phyloP scores from a whole-genome alignment of 192 early-diverging fungal species.

The Backusella liffmaniae region DNA sequence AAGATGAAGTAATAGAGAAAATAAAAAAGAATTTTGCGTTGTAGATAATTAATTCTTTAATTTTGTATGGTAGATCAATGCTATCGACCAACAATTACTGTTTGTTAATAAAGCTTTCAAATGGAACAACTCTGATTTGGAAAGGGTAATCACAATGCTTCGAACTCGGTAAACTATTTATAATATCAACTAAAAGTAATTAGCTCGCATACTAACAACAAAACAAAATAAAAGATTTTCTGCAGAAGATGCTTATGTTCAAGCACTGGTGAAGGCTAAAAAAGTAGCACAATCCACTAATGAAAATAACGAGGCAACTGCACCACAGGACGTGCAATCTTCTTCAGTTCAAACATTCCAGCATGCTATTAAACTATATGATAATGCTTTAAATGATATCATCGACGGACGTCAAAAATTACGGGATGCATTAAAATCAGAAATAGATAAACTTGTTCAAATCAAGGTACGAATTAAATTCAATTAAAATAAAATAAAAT shows the following conservation, averaged over 20 bases:
- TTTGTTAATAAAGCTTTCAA: conserved; percentile 30
- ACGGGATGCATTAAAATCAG: conserved; percentile 15
- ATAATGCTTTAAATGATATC: neutral
- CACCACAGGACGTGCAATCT: neutral
- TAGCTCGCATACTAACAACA: neutral
- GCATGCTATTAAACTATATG: conserved; percentile 8
- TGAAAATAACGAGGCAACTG: neutral
- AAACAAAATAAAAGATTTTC: conserved; percentile 3
- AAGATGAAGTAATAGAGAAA: neutral
- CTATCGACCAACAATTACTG: conserved; percentile 26
- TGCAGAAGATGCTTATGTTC: conserved; percentile 26
- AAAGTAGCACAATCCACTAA: neutral
- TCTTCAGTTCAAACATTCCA: conserved; percentile 5
- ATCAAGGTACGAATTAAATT: conserved; percentile 12
- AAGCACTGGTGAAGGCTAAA: conserved; percentile 11
- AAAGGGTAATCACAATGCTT: conserved; percentile 20
- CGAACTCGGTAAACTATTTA: conserved; percentile 19
- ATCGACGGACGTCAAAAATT: conserved; percentile 23
- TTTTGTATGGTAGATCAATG: conserved; percentile 1
- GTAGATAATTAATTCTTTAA: neutral
- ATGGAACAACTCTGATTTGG: conserved; percentile 28
- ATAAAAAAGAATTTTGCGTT: neutral
- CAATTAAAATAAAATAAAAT: neutral
- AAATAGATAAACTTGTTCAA: conserved; percentile 20
- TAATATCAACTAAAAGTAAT: neutral